A percentile compares a stretch with the other conserved stretches of the same genome.
Conservation (phyloP, 805 yeast species). For the Teunomyces barrocoloradensis region DNA sequence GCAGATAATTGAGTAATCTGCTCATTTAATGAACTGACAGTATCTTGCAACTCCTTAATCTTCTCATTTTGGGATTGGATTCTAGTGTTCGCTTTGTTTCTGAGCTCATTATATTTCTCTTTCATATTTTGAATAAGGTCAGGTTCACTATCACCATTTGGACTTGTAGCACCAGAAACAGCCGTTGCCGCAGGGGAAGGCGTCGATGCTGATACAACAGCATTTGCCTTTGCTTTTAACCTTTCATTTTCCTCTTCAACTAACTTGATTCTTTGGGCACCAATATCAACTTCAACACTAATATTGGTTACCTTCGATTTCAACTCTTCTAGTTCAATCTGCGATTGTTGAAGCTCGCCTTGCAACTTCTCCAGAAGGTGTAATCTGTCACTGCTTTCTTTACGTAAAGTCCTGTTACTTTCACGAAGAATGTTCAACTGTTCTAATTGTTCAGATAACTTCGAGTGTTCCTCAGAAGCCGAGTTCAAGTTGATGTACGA, state of each 20-base stretch:
- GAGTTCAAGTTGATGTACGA: constrained; percentile 22
- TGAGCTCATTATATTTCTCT: constrained; percentile 29
- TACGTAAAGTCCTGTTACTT: constrained; percentile 62
- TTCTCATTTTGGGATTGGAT: constrained; percentile 22
- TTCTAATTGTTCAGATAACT: constrained; percentile 51
- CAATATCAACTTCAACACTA: constrained; percentile 42
- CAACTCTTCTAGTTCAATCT: constrained; percentile 44
- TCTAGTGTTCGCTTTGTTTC: constrained; percentile 24
- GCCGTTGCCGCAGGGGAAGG: not conserved
- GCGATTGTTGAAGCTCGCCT: constrained; percentile 27
- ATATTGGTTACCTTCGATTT: constrained; percentile 36
- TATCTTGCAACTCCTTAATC: constrained; percentile 24
- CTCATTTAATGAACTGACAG: constrained; percentile 19
- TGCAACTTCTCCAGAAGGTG: constrained; percentile 37
- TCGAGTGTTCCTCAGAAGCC: constrained; percentile 42
- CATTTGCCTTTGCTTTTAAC: constrained; percentile 39
- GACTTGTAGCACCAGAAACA: not conserved
- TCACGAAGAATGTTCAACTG: constrained; percentile 62
- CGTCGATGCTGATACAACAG: not conserved
- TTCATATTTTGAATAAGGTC: constrained; percentile 27
- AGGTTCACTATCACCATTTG: constrained; percentile 5
- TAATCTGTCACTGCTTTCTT: constrained; percentile 36
- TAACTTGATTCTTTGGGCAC: constrained; percentile 47
- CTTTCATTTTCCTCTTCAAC: constrained; percentile 54
- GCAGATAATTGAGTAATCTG: constrained; percentile 16